phyloP scores from a whole-genome alignment of 768 basidiomycete species.

The Kwoniella pini region DNA sequence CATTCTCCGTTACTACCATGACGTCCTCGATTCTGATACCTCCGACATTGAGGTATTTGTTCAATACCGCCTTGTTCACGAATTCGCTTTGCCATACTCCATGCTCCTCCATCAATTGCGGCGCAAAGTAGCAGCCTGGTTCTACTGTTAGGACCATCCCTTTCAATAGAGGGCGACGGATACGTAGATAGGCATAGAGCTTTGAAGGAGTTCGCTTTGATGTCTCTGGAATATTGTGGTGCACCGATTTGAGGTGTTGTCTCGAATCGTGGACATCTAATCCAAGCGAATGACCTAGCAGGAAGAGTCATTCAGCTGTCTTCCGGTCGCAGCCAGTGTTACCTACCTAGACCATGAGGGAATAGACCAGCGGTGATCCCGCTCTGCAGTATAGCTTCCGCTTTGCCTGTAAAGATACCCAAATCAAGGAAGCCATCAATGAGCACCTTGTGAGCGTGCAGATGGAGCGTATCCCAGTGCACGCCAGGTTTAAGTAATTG shows the following conservation, averaged over 20 bases:
- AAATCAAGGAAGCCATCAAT: slow-evolving; percentile 76
- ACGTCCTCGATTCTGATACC: slow-evolving; percentile 95
- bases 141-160: slow-evolving; percentile 94
- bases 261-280: slow-evolving; percentile 94
- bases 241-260: slow-evolving; percentile 66
- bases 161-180: slow-evolving; percentile 69
- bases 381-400: slow-evolving; percentile 64
- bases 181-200: slow-evolving; percentile 77
- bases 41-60: slow-evolving; percentile 75
- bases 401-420: slow-evolving; percentile 75
- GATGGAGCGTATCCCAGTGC: slow-evolving; percentile 87
- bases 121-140: slow-evolving; percentile 80
- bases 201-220: slow-evolving; percentile 59
- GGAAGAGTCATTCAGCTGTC: background rate
- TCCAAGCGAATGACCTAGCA: slow-evolving; percentile 81
- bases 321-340: background rate
- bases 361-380: slow-evolving; percentile 85
- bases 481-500: slow-evolving; percentile 69
- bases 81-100: slow-evolving; percentile 55
- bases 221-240: slow-evolving; percentile 43
- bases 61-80: slow-evolving; percentile 70
- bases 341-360: slow-evolving; percentile 72
- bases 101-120: slow-evolving; percentile 60
- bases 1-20: slow-evolving; percentile 70
- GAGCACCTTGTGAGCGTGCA: slow-evolving; percentile 78